Evolutionary conservation across 495 filamentous ascomycete species (phyloP), one percentile per base, ranked within the genome.

Genomic region (Xeromyces bisporus): DNA sequence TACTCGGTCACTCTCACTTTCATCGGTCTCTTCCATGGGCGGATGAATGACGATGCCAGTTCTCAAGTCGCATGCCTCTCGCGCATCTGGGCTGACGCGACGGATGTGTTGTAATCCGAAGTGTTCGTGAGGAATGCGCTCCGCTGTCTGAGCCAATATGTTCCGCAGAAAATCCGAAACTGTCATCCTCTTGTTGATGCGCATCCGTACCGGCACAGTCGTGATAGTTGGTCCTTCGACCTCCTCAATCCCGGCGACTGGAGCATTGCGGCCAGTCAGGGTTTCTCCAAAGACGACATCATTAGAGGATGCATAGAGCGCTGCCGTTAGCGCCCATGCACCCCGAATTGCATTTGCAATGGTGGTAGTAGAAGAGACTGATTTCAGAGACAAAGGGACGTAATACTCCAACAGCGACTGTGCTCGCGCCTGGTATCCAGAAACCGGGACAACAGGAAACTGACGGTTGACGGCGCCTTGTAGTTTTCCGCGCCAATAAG

Each of bases 141-240:
- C n/a, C 12, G 66, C 54, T 9, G 70, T 62, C 8, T 56, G 53
- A 0, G 47, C 52, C 3, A 61, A 45, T 9, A 56, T 51, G 14
- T 62, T 9, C 9, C 20, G 20, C 20, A 21, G 9, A 21, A 49
- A 21, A 56, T 46, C 25, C 70, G 63, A 2, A 75, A 48, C 0
- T 46, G 59, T 31, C 64, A 20, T 15, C 6, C 36, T 26, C n/a
- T 31, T 15, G 13, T 41, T 32, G 9, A 49, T 17, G 0, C 25
- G 31, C 10, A 73, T 44, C 6, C 70, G 57, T 6, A 69, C 36
- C 0, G 74, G 74, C 9, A 75, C 50, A 0, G 73, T 75, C 0
- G 70, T 58, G 28, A 77, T 66, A 29, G 67, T 67, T 7, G 48
- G 41, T 7, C 32, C 41, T 2, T 28, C 14, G 2, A 44, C 34